phyloP scores from a whole-genome alignment of 2,329 filamentous ascomycete species.

The Ceratocystis eucalypticola region DNA sequence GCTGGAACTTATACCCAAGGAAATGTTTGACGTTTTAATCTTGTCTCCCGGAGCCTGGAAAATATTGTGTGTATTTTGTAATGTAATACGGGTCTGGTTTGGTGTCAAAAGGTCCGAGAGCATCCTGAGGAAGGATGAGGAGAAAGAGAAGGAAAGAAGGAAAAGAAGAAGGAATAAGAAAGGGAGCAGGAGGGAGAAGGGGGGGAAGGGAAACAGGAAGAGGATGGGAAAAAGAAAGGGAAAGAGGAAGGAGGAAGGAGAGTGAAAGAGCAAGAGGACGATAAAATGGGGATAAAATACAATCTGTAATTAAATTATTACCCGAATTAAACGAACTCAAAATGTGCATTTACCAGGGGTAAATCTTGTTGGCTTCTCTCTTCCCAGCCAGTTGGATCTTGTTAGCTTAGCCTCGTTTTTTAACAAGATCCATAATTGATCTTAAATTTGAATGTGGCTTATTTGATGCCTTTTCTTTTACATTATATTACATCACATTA shows the following conservation, averaged over 20 bases:
- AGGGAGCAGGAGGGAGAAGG: background rate
- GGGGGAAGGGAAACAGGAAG: background rate
- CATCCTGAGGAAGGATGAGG: background rate
- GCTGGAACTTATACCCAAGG: background rate
- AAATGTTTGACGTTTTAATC: background rate
- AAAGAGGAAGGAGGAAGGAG: background rate
- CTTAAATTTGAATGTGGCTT: background rate
- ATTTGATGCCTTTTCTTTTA: background rate
- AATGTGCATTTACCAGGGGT: background rate
- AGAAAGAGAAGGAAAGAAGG: background rate
- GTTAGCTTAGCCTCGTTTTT: conserved; percentile 6
- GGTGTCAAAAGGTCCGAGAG: background rate
- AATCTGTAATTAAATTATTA: background rate
- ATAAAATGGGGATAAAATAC: background rate
- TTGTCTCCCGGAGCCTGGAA: background rate
- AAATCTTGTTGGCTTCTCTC: background rate
- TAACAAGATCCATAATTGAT: background rate
- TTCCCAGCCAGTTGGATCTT: conserved; percentile 1
- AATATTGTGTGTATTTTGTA: background rate
- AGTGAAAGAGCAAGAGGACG: background rate
- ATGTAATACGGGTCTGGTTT: background rate
- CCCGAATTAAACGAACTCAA: background rate
- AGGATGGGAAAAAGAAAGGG: background rate
- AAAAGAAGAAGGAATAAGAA: background rate
- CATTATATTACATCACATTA: too few relatives aligned